These are phyloP conservation scores for Flaveria robusta DNA, from an alignment of 129 eudicot species.

Conservation along the genomic window DNA sequence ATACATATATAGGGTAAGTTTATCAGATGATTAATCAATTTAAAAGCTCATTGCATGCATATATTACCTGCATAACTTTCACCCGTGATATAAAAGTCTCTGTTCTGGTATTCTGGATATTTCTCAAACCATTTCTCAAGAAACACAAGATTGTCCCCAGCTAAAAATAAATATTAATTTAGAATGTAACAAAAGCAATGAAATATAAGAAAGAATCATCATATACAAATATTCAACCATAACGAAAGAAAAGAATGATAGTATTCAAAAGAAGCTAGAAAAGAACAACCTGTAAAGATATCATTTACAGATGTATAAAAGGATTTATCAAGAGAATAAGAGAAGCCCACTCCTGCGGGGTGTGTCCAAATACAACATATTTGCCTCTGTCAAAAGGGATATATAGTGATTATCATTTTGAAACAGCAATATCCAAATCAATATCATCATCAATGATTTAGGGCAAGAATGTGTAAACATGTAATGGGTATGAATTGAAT, in stretches of 20 bases:
- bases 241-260: too few species aligned
- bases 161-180: slow-evolving; percentile 36
- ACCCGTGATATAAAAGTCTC: slow-evolving; percentile 67
- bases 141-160: slow-evolving; percentile 68
- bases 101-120: slow-evolving; percentile 63
- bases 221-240: background rate
- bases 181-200: background rate
- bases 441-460: background rate
- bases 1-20: background rate
- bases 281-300: slow-evolving; percentile 54
- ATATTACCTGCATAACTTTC: slow-evolving; percentile 81
- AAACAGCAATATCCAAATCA: background rate
- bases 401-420: background rate
- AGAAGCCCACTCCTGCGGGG: slow-evolving; percentile 98
- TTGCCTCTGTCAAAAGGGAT: slow-evolving; percentile 76
- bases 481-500: slow-evolving; percentile 18
- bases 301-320: slow-evolving; percentile 53
- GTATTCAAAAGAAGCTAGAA: too few species aligned
- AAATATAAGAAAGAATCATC: background rate
- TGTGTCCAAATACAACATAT: slow-evolving; percentile 84
- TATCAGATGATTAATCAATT: too few species aligned
- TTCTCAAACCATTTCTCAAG: slow-evolving; percentile 64
- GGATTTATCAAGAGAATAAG: slow-evolving; percentile 57
- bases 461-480: slow-evolving; percentile 15
- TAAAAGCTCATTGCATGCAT: background rate